phyloP scores from a whole-genome alignment of 2,329 filamentous ascomycete genomes.

The Bimuria novae-zelandiae region DNA sequence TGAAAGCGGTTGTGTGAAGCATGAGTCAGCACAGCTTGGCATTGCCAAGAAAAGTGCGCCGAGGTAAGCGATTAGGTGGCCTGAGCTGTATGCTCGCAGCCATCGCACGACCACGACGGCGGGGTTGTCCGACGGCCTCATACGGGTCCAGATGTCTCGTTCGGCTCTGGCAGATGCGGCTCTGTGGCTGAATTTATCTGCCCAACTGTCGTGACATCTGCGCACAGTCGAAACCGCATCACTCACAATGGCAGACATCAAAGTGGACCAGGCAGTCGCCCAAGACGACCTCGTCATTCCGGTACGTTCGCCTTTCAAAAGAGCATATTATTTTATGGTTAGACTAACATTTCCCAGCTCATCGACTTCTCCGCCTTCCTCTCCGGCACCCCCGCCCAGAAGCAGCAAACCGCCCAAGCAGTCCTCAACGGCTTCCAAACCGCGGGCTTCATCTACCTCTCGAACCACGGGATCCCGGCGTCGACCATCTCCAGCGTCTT shows the following conservation, averaged over 20 bases:
- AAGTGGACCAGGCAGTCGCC: slow-evolving; percentile 41
- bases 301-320: slow-evolving; percentile 22
- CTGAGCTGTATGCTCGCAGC: no score
- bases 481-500: slow-evolving; percentile 67
- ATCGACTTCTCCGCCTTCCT: slow-evolving; percentile 80
- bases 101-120: no score
- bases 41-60: no score
- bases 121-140: slow-evolving; percentile 22
- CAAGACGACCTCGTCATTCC: slow-evolving; percentile 48
- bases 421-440: slow-evolving; percentile 81
- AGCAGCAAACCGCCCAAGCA: slow-evolving; percentile 67
- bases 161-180: background rate
- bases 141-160: slow-evolving; percentile 13
- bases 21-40: no score
- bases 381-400: slow-evolving; percentile 63
- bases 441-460: slow-evolving; percentile 87
- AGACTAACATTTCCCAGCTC: slow-evolving; percentile 55
- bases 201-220: background rate
- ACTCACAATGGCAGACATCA: slow-evolving; percentile 25
- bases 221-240: background rate
- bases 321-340: background rate
- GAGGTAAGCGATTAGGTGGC: no score
- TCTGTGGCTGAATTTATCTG: background rate
- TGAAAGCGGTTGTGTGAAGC: no score
- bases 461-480: slow-evolving; percentile 72